Evolutionary conservation across 805 yeast species (phyloP), one percentile per base, ranked within the genome.

Genomic region (Candida verbasci): DNA sequence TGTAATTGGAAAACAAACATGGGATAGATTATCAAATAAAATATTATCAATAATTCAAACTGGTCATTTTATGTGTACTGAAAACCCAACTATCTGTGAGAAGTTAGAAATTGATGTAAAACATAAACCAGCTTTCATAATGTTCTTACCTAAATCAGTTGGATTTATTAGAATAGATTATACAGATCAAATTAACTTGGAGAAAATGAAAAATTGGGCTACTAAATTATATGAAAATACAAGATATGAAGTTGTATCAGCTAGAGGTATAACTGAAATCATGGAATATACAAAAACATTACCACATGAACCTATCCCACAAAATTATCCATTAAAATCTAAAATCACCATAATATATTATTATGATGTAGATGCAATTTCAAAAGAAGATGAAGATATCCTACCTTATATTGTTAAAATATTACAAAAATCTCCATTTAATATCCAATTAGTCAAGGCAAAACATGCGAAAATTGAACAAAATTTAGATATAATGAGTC

Each of bases 381-480:
- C 77, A 1, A 67, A 65, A 2, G 93, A 85, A 51, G 93, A 85
- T 55, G 72, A 70, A 44, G 72, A 72, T 20, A 56, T 82, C 4
- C 60, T 85, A 40, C 78, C 81, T 5, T 72, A 80, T 45, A 47
- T 85, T 29, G 55, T 80, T 29, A 83, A 80, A 37, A 78, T 77
- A 9, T 58, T 81, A 15, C 75, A 83, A 41, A 66, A 74, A 38
- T 56, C 80, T 9, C 80, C 81, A 1, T 61, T 67, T 40, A 72
- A 81, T 45, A 65, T 79, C 6, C 65, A 70, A 42, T 49, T 85
- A 6, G 76, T 65, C 51, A 73, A 70, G 27, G 68, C 80, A 2
- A 65, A 69, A n/a, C 77, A 78, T 44, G 45, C 48, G 11, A 62
- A 55, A 29, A 58, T 66, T 28, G 55, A 63, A 26, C 55, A 63